These are phyloP conservation scores for Paramecium pentaurelia DNA, from an alignment of 73 alveolate genomes.

Conservation along the genomic window DNA sequence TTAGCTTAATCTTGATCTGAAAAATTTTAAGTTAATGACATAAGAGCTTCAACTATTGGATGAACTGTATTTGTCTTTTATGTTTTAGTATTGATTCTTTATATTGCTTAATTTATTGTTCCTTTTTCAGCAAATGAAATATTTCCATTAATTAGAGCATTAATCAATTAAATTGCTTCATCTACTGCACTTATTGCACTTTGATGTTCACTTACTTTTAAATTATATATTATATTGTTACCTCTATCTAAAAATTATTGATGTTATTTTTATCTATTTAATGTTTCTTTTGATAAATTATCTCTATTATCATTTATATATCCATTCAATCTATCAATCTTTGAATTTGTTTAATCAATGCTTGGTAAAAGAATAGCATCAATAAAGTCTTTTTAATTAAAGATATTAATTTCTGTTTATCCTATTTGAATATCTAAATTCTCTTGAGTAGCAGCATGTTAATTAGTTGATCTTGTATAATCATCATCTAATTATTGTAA, in stretches of 20 bases:
- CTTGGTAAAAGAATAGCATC: slow-evolving; percentile 23
- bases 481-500: slow-evolving; percentile 26
- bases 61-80: background rate
- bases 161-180: slow-evolving; percentile 6
- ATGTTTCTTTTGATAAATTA: background rate
- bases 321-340: slow-evolving; percentile 15
- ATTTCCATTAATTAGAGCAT: slow-evolving; percentile 11
- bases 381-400: slow-evolving; percentile 6
- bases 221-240: background rate
- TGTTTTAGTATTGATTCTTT: background rate
- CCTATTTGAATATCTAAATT: slow-evolving; percentile 31
- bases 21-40: slow-evolving; percentile 40
- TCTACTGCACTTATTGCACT: slow-evolving; percentile 32
- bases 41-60: background rate
- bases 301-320: slow-evolving; percentile 34
- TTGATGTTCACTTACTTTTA: slow-evolving; percentile 26
- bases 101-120: background rate
- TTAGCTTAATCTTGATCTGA: slow-evolving; percentile 36
- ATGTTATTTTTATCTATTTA: slow-evolving; percentile 14
- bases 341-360: background rate
- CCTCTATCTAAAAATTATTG: slow-evolving; percentile 25
- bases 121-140: slow-evolving; percentile 35
- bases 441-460: slow-evolving; percentile 10
- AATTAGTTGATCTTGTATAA: slow-evolving; percentile 25
- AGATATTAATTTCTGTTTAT: slow-evolving; percentile 1